Base-by-base conservation (phyloP, 2,329 filamentous ascomycete genomes). In the Pseudogymnoascus sp. region DNA sequence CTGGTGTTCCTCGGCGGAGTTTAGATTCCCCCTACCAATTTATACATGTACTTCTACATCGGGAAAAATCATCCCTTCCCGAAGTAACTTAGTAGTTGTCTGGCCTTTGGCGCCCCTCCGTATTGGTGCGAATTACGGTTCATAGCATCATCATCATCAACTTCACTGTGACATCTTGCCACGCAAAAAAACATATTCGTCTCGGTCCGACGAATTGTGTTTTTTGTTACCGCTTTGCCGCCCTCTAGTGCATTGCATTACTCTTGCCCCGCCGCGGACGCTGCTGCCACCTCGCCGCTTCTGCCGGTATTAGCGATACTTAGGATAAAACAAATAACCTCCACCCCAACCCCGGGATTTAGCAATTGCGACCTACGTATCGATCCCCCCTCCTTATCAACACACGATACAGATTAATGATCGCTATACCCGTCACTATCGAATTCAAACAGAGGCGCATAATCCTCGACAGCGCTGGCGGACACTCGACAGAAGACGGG, bases 251-350 rank as follows among this genome's bases (percentile, higher is more conserved):
- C 28, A 55, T 33, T 55, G 28, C 49, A 55, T 55, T 33, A 55
- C 16, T 22, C 49, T 55, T 55, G 49, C 49, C 49, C 49, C 28
- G 49, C 49, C 49, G 28, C 28, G 28, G 49, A 55, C 49, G 49
- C 49, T 55, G 49, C 49, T 55, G 49, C 49, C 49, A 55, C 49
- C 49, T 55, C 49, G 49, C 49, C 49, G 49, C 49, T 55, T 55
- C 49, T 55, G 49, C 49, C 28, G 49, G 28, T 55, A 33, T 55
- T 33, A 55, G 49, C 49, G 49, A 33, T 55, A 33, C 49, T 19
- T 55, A 14, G 6, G 49, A 55, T 55, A 55, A 55, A 55, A 55
- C 49, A 35, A 33, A 33, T 55, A 19, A 55, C 49, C 28, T 55
- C 49, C 28, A 55, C 49, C 49, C 49, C 49, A 55, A 55, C 49